Evolutionary conservation across 768 basidiomycete species (phyloP), one percentile per base, ranked within the genome.

Genomic region (Boletus bicolor): DNA sequence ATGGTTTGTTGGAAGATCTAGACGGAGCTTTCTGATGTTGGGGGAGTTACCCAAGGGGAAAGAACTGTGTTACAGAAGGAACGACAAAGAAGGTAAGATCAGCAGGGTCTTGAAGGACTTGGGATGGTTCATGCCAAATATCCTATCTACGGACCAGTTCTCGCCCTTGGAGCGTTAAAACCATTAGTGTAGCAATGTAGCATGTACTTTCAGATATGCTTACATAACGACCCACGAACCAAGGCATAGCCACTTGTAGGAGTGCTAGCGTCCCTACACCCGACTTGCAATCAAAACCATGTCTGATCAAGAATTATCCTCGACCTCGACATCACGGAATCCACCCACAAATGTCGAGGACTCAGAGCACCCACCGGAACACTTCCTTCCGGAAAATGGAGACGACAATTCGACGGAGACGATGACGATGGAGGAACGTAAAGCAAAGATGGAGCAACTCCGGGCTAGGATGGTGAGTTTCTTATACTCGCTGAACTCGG

Each of bases 371-470:
- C 63, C 66, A 12, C 66, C 62, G 49, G 67, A 68, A 67, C 59
- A 61, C 54, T 7, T 6, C 7, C 26, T 44, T 60, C 59, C 32
- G 1, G 59, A 60, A 48, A 59, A 53, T 61, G 62, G 59, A 37
- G 63, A 56, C 50, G 50, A 62, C 49, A 54, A 54, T 26, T 44
- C 62, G 5, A 42, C 58, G 50, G 59, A 58, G 10, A 38, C 54
- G 24, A 26, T 78, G 66, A 81, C 82, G 0, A 78, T 89, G 79
- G 85, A 87, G 52, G 89, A 89, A 62, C 76, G 92, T 54, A 85
- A 85, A 69, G 83, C 81, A 19, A 94, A 89, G 75, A 72, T 95
- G 72, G 86, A 85, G 28, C 77, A 85, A 62, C 77, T 97, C 41
- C 77, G 91, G 58, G 80, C 82, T 69, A 86, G 83, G 67, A 91